phyloP scores from a whole-genome alignment of 768 basidiomycete species.

The Erythrobasidium yunnanense region DNA sequence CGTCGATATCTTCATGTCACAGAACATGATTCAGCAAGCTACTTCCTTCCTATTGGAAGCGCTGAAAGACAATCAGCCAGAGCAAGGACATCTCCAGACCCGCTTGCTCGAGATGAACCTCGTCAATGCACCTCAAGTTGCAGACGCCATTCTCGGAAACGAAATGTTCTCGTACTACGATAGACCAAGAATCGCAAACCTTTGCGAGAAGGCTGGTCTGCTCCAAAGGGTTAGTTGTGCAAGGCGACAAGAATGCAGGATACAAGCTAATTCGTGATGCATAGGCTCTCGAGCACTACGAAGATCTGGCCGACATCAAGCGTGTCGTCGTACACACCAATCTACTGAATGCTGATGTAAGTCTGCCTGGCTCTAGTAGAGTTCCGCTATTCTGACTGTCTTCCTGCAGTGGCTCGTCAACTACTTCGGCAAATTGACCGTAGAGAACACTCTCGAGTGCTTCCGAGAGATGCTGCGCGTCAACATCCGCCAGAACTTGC shows the following conservation, averaged over 20 bases:
- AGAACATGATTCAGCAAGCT: conserved; percentile 98
- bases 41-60: conserved; percentile 96
- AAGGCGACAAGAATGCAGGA: too few species aligned
- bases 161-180: conserved; percentile 98
- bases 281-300: conserved; percentile 93
- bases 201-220: conserved; percentile 95
- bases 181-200: conserved; percentile 86
- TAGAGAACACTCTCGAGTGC: conserved; percentile 92
- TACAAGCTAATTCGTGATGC: too few species aligned
- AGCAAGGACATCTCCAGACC: conserved; percentile 91
- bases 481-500: conserved; percentile 94
- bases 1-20: conserved; percentile 98
- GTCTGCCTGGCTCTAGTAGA: conserved; percentile 35
- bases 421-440: conserved; percentile 92
- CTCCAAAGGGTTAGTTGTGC: conserved; percentile 63
- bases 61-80: conserved; percentile 93
- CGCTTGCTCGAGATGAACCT: conserved; percentile 96
- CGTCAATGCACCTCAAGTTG: conserved; percentile 92
- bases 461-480: conserved; percentile 92
- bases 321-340: conserved; percentile 88
- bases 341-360: conserved; percentile 68
- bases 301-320: conserved; percentile 96
- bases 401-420: conserved; percentile 75
- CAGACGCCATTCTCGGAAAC: conserved; percentile 95
- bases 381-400: background rate